Percentiles rank a stretch among this genome's conserved stretches.
These are phyloP conservation scores for Mycothermus thermophilus DNA, from an alignment of 495 filamentous ascomycete species.

Conservation along the genomic window DNA sequence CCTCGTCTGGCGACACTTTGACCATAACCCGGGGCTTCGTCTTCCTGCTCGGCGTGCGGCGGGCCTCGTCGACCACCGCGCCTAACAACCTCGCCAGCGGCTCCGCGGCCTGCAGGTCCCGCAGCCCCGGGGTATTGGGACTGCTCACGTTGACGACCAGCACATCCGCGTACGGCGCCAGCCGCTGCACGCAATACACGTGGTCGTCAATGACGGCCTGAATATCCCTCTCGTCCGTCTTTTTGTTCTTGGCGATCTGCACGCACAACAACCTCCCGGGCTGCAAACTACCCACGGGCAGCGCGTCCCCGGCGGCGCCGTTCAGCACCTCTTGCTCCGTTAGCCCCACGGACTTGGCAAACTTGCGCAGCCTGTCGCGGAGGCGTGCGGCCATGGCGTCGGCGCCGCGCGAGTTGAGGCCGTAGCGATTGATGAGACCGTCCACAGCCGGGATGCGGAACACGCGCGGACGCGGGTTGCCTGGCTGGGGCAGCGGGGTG, in stretches of 20 bases:
- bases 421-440: constrained; percentile 88
- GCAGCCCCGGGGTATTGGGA: constrained; percentile 85
- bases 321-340: constrained; percentile 61
- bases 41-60: constrained; percentile 47
- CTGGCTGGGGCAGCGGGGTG: constrained; percentile 70
- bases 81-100: constrained; percentile 67
- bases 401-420: constrained; percentile 80
- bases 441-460: constrained; percentile 72
- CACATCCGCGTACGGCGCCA: constrained; percentile 82
- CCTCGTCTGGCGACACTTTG: constrained; percentile 92
- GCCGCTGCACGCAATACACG: constrained; percentile 64
- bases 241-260: constrained; percentile 97
- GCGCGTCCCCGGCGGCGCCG: constrained; percentile 45
- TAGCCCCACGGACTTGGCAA: constrained; percentile 54
- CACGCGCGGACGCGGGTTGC: constrained; percentile 76
- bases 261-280: constrained; percentile 68
- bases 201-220: constrained; percentile 76
- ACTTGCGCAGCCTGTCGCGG: constrained; percentile 61
- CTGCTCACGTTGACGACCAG: constrained; percentile 94
- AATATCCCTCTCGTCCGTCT: constrained; percentile 69
- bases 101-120: constrained; percentile 66
- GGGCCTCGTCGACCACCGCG: constrained; percentile 69
- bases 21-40: constrained; percentile 82
- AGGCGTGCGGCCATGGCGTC: constrained; percentile 71
- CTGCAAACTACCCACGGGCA: constrained; percentile 57